A percentile compares a stretch with the other conserved stretches of the same genome.
These are phyloP conservation scores for Penicillium argentinense DNA, from an alignment of 495 filamentous ascomycete species.

Conservation along the genomic window DNA sequence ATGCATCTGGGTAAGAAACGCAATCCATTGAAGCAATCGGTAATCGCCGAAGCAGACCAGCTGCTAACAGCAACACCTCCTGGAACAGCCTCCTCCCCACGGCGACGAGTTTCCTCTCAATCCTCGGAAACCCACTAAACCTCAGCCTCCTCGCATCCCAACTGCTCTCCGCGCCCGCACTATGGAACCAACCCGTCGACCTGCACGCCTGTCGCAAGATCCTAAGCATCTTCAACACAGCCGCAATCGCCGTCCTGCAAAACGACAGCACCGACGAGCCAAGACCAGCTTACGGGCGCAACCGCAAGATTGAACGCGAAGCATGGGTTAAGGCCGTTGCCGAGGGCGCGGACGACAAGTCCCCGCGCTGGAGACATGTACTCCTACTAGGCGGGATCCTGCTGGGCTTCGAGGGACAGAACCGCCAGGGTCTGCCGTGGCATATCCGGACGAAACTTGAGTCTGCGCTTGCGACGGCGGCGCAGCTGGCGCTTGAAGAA, in stretches of 20 bases:
- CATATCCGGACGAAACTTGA: constrained; percentile 71
- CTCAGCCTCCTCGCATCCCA: constrained; percentile 88
- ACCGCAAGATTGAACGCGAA: constrained; percentile 57
- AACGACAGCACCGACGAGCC: constrained; percentile 49
- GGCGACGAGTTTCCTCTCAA: constrained; percentile 76
- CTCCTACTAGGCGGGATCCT: constrained; percentile 78
- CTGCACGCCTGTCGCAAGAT: constrained; percentile 72
- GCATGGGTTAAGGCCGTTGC: constrained; percentile 84
- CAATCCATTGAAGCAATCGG: not conserved
- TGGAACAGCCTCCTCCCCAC: constrained; percentile 67
- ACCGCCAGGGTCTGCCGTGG: constrained; percentile 60
- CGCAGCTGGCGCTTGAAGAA: constrained; percentile 71
- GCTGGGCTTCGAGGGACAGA: constrained; percentile 73
- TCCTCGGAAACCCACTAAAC: constrained; percentile 87
- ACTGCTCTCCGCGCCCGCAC: constrained; percentile 77
- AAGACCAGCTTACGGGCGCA: constrained; percentile 36
- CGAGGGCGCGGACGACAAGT: constrained; percentile 79
- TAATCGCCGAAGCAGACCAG: not conserved
- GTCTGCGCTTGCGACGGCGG: constrained; percentile 71
- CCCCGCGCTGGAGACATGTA: constrained; percentile 85
- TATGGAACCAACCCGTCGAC: constrained; percentile 77
- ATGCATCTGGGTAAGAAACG: constrained; percentile 53
- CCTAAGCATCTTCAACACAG: constrained; percentile 85
- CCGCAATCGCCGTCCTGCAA: constrained; percentile 64
- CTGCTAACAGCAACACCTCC: constrained; percentile 10